Evolutionary conservation across 169 alveolate species (phyloP).

Genomic region (Eimeria nieschulzi): DNA sequence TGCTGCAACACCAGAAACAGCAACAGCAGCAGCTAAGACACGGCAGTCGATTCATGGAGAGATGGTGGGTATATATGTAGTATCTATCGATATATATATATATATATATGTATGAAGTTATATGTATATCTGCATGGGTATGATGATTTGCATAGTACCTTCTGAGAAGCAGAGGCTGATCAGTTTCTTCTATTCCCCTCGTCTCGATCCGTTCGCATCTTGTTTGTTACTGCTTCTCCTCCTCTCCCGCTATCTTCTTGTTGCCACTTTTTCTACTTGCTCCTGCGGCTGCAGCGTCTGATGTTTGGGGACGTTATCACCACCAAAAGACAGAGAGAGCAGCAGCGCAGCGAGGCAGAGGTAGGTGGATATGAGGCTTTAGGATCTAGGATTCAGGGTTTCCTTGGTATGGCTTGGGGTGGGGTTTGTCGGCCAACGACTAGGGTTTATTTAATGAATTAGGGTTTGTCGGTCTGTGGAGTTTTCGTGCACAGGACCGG

Average conservation of each 20-base stretch:
- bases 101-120: too few species aligned
- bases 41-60: too few species aligned
- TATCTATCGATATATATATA: too few species aligned
- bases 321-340: slow-evolving; percentile 41
- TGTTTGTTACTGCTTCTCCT: too few species aligned
- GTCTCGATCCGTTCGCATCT: too few species aligned
- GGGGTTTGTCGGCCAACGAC: neutral
- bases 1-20: neutral
- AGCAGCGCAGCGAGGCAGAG: slow-evolving; percentile 27
- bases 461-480: neutral
- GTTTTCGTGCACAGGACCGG: slow-evolving; percentile 19
- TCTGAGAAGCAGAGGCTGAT: too few species aligned
- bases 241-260: too few species aligned
- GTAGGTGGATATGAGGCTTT: neutral
- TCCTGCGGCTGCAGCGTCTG: slow-evolving; percentile 32
- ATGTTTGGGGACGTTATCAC: slow-evolving; percentile 22
- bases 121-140: too few species aligned
- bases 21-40: neutral
- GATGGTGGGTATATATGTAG: too few species aligned
- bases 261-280: neutral
- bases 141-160: too few species aligned
- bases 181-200: too few species aligned
- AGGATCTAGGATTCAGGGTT: neutral
- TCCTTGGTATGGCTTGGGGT: neutral
- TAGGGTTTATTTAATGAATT: neutral